Conservation (phyloP, 306 rosid genomes). For the Alnus rubra region DNA sequence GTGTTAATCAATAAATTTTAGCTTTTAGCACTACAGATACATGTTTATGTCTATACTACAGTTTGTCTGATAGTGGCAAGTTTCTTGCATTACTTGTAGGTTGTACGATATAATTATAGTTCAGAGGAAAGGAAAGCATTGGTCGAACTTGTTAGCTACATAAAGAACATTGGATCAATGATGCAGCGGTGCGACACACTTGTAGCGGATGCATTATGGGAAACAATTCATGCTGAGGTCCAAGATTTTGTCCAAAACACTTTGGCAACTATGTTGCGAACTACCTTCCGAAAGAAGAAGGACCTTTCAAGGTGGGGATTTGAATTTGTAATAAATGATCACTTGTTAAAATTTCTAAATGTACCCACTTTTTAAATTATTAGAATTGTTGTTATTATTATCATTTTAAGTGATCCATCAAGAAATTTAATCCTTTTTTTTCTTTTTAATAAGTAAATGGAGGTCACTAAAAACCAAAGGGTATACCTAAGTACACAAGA, state of each 20-base stretch:
- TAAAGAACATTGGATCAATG: slow-evolving; percentile 95
- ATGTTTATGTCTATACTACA: background rate
- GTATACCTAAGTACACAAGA: too few species aligned
- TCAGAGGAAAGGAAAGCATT: slow-evolving; percentile 87
- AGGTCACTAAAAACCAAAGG: too few species aligned
- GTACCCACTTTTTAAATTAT: slow-evolving; percentile 11
- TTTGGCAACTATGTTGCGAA: slow-evolving; percentile 84
- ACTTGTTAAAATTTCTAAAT: slow-evolving; percentile 10
- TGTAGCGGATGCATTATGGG: slow-evolving; percentile 99
- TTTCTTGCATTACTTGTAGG: slow-evolving; percentile 47
- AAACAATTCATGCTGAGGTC: slow-evolving; percentile 96
- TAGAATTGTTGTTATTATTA: slow-evolving; percentile 3
- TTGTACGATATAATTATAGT: slow-evolving; percentile 88
- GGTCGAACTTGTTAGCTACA: slow-evolving; percentile 91
- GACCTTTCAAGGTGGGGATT: slow-evolving; percentile 83
- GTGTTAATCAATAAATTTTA: background rate
- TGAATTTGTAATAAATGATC: slow-evolving; percentile 16
- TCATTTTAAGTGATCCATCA: slow-evolving; percentile 1
- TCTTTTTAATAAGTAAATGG: too few species aligned
- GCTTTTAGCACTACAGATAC: background rate
- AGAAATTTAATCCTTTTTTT: background rate
- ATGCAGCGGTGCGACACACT: slow-evolving; percentile 90
- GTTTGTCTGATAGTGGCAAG: slow-evolving; percentile 10
- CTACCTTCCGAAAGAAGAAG: slow-evolving; percentile 96
- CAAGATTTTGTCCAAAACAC: slow-evolving; percentile 99